These are phyloP conservation scores for Hanseniaspora meyeri DNA, from an alignment of 805 yeast genomes.

Conservation along the genomic window DNA sequence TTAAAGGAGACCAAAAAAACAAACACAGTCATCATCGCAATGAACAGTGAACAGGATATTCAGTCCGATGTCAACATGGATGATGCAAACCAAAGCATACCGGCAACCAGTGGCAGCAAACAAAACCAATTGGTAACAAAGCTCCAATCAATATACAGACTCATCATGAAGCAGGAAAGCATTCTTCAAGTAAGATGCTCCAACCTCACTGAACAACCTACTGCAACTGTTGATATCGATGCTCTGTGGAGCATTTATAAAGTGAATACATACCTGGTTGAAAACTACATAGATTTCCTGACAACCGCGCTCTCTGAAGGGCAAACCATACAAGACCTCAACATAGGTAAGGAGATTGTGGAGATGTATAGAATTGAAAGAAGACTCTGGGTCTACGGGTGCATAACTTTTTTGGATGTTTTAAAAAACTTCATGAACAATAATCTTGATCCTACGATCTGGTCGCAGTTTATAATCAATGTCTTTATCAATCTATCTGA, in stretches of 20 bases:
- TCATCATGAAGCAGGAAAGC: constrained; percentile 54
- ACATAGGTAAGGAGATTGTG: constrained; percentile 56
- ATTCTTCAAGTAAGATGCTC: constrained; percentile 59
- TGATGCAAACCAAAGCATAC: background rate
- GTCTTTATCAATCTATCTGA: constrained; percentile 45
- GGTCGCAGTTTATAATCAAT: constrained; percentile 60
- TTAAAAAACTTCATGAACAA: constrained; percentile 61
- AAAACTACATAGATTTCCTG: constrained; percentile 60
- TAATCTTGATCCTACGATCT: constrained; percentile 65
- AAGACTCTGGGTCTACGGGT: constrained; percentile 76
- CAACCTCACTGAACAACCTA: constrained; percentile 41
- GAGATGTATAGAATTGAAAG: constrained; percentile 67
- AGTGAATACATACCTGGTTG: constrained; percentile 50
- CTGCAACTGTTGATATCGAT: constrained; percentile 34
- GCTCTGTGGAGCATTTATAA: constrained; percentile 64
- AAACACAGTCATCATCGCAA: background rate
- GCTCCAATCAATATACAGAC: constrained; percentile 61
- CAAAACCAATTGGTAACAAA: constrained; percentile 49
- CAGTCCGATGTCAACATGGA: constrained; percentile 21
- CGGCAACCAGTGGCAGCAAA: constrained; percentile 27
- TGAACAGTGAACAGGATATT: background rate
- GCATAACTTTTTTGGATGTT: constrained; percentile 68
- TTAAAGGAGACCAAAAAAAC: no score
- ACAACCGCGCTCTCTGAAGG: constrained; percentile 62
- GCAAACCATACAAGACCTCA: constrained; percentile 35